Percentiles rank a stretch among this genome's conserved stretches.
Evolutionary conservation across 2,329 filamentous ascomycete species (phyloP).

Genomic region (Colletotrichum shisoi): DNA sequence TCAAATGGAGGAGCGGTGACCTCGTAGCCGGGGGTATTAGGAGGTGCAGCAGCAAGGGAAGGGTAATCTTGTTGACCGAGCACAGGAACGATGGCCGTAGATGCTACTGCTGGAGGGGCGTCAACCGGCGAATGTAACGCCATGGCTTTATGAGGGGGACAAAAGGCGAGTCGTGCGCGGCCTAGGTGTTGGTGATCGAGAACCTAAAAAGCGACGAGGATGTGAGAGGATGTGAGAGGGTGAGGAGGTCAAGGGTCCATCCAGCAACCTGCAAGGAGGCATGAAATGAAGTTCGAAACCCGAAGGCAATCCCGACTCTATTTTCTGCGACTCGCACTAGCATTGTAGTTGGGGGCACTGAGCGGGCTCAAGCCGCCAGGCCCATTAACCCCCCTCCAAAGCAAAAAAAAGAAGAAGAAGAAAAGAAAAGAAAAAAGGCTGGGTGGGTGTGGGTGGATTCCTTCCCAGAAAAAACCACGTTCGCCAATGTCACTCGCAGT

Average conservation of each 20-base stretch:
- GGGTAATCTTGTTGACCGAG: conserved; percentile 25
- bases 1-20: conserved; percentile 25
- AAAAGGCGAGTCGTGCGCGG: neutral
- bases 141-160: conserved; percentile 16
- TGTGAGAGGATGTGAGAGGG: neutral
- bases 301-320: conserved; percentile 27
- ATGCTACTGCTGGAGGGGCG: conserved; percentile 1
- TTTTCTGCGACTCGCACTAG: conserved; percentile 9
- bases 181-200: neutral
- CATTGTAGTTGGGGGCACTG: conserved; percentile 4
- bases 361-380: conserved; percentile 5
- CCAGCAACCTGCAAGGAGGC: conserved; percentile 8
- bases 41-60: conserved; percentile 2
- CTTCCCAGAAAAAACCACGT: neutral
- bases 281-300: conserved; percentile 12
- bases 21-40: conserved; percentile 7
- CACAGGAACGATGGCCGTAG: conserved; percentile 7
- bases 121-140: conserved; percentile 16
- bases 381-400: neutral
- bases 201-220: neutral
- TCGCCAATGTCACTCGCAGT: conserved; percentile 10
- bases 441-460: neutral
- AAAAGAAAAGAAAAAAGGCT: too few relatives aligned
- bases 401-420: neutral
- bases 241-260: conserved; percentile 18